Conservation (phyloP, 2,329 filamentous ascomycete species). For the Mariannaea sp. region DNA sequence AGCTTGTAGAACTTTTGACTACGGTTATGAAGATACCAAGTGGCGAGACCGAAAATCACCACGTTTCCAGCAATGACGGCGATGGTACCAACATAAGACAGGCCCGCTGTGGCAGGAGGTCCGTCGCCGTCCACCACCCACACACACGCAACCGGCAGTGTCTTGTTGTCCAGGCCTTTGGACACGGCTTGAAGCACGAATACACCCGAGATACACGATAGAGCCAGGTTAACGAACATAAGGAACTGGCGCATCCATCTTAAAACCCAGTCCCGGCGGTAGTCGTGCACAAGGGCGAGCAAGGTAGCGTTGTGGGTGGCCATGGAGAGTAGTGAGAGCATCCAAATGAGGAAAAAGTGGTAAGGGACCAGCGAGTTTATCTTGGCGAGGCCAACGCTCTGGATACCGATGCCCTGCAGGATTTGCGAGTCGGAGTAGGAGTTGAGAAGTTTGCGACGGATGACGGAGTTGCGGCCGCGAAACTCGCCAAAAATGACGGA, state of each 20-base stretch:
- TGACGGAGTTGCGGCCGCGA: conserved; percentile 53
- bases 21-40: conserved; percentile 67
- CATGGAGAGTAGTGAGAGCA: conserved; percentile 66
- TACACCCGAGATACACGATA: conserved; percentile 60
- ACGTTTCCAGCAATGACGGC: conserved; percentile 63
- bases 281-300: conserved; percentile 68
- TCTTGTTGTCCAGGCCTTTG: conserved; percentile 54
- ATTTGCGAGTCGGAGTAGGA: conserved; percentile 72
- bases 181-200: conserved; percentile 61
- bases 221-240: conserved; percentile 67
- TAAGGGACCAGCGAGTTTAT: conserved; percentile 64
- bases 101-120: conserved; percentile 45
- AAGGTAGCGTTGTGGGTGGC: conserved; percentile 69
- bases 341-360: conserved; percentile 75
- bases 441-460: conserved; percentile 67
- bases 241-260: conserved; percentile 68
- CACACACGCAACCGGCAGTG: conserved; percentile 65
- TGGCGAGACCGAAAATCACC: conserved; percentile 62
- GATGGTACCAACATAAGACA: conserved; percentile 64
- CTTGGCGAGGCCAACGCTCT: conserved; percentile 65
- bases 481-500: conserved; percentile 62
- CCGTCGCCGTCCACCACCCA: conserved; percentile 53
- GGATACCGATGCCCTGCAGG: conserved; percentile 70
- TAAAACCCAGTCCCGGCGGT: conserved; percentile 68
- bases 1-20: conserved; percentile 58